Conservation (phyloP, 371 early-diverging fungal species). For the Circinella umbellata region DNA sequence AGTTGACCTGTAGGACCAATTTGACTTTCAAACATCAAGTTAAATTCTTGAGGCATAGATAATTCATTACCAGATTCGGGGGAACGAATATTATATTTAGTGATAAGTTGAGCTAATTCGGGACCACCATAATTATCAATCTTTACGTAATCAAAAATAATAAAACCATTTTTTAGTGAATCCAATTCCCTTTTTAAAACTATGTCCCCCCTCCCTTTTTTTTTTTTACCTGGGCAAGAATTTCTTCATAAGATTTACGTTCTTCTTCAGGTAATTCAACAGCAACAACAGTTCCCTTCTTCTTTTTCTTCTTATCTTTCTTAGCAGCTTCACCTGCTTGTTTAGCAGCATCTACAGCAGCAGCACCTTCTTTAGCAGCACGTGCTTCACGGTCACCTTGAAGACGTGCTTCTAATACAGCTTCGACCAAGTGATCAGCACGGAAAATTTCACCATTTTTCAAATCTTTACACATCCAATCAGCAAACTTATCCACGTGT, state of each 20-base stretch:
- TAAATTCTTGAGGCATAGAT: slow-evolving; percentile 95
- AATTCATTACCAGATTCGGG: slow-evolving; percentile 93
- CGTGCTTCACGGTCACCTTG: slow-evolving; percentile 82
- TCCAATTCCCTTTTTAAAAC: too few species aligned
- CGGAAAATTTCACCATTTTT: slow-evolving; percentile 96
- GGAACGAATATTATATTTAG: slow-evolving; percentile 87
- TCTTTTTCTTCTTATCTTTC: slow-evolving; percentile 72
- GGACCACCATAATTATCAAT: slow-evolving; percentile 94
- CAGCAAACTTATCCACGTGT: slow-evolving; percentile 99
- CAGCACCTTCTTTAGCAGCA: slow-evolving; percentile 57
- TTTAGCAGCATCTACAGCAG: slow-evolving; percentile 32
- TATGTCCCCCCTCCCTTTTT: too few species aligned
- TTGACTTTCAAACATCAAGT: slow-evolving; percentile 98
- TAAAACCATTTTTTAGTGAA: too few species aligned
- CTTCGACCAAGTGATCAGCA: slow-evolving; percentile 98
- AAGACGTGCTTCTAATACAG: slow-evolving; percentile 87
- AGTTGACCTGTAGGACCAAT: slow-evolving; percentile 98
- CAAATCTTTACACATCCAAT: slow-evolving; percentile 97
- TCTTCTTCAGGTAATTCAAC: slow-evolving; percentile 70
- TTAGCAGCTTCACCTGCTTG: slow-evolving; percentile 56
- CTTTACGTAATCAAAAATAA: slow-evolving; percentile 33
- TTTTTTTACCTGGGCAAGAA: slow-evolving; percentile 79
- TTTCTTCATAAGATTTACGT: slow-evolving; percentile 76
- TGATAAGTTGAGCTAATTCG: slow-evolving; percentile 89
- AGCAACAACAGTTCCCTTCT: slow-evolving; percentile 71